These are phyloP conservation scores for Fusarium sp. DNA, from an alignment of 2,329 filamentous ascomycete genomes.

Conservation along the genomic window DNA sequence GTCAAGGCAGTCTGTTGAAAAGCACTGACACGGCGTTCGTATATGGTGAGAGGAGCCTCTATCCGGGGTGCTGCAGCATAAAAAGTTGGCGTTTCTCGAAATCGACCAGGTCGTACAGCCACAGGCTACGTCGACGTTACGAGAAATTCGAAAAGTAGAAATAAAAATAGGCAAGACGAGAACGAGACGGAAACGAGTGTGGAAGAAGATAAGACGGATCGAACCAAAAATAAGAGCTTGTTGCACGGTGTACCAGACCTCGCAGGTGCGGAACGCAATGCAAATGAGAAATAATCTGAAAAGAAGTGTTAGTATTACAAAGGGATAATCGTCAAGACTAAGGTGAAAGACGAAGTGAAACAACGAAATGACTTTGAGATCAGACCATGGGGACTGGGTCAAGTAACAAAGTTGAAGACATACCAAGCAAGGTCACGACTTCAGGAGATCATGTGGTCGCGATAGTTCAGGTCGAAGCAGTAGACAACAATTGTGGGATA, in stretches of 20 bases:
- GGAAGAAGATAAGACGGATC: conserved; percentile 36
- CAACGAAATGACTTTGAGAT: conserved; percentile 25
- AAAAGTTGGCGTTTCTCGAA: conserved; percentile 37
- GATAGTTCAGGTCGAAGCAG: conserved; percentile 6
- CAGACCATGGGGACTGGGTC: conserved; percentile 10
- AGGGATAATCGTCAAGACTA: conserved; percentile 9
- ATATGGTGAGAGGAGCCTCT: conserved; percentile 41
- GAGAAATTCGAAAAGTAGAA: conserved; percentile 20
- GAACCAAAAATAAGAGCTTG: conserved; percentile 36
- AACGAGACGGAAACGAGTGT: conserved; percentile 39
- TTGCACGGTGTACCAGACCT: conserved; percentile 47
- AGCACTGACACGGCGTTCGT: conserved; percentile 38
- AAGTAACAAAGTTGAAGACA: conserved; percentile 20
- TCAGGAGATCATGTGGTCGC: conserved; percentile 23
- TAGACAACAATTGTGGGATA: conserved; percentile 6
- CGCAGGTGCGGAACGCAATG: conserved; percentile 34
- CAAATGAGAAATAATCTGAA: conserved; percentile 39
- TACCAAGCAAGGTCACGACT: conserved; percentile 25
- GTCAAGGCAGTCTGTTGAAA: conserved; percentile 23
- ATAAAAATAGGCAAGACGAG: conserved; percentile 12
- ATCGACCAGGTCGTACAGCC: conserved; percentile 42
- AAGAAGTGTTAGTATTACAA: conserved; percentile 38
- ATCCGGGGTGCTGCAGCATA: conserved; percentile 46
- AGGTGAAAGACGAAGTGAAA: conserved; percentile 35
- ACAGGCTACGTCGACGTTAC: conserved; percentile 32